Conservation (phyloP, 2,329 filamentous ascomycete species). For the Amauroascus verrucosus region DNA sequence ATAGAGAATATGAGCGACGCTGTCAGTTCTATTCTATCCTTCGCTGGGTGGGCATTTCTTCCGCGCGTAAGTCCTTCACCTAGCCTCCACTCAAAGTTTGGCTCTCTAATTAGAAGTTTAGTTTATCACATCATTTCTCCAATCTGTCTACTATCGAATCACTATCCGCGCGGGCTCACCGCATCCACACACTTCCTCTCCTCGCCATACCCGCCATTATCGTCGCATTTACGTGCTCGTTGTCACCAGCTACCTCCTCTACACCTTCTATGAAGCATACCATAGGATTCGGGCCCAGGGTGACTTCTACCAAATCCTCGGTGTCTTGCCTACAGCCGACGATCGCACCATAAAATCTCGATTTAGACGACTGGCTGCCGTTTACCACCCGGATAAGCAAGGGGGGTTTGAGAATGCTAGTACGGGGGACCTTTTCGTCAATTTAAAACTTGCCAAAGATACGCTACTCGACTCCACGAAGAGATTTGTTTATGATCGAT, state of each 20-base stretch:
- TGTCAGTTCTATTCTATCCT: constrained; percentile 40
- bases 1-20: constrained; percentile 17
- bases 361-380: constrained; percentile 63
- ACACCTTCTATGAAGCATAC: constrained; percentile 89
- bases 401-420: constrained; percentile 25
- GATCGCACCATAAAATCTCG: constrained; percentile 72
- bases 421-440: constrained; percentile 55
- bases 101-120: constrained; percentile 28
- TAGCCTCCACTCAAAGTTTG: not conserved
- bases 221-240: constrained; percentile 75
- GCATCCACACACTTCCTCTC: constrained; percentile 56
- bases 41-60: constrained; percentile 52
- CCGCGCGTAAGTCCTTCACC: constrained; percentile 42
- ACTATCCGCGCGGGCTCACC: constrained; percentile 83
- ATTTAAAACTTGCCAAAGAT: constrained; percentile 73
- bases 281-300: constrained; percentile 60
- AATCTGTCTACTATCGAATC: constrained; percentile 74
- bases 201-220: constrained; percentile 61
- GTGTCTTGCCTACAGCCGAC: constrained; percentile 55
- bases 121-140: constrained; percentile 67
- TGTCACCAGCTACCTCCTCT: constrained; percentile 71
- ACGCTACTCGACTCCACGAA: constrained; percentile 64
- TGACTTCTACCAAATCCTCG: constrained; percentile 71
- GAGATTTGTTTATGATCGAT: constrained; percentile 81
- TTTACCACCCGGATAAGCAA: constrained; percentile 75